These are phyloP conservation scores for Fistulifera solaris DNA, from an alignment of 108 stramenopile species.

Conservation along the genomic window DNA sequence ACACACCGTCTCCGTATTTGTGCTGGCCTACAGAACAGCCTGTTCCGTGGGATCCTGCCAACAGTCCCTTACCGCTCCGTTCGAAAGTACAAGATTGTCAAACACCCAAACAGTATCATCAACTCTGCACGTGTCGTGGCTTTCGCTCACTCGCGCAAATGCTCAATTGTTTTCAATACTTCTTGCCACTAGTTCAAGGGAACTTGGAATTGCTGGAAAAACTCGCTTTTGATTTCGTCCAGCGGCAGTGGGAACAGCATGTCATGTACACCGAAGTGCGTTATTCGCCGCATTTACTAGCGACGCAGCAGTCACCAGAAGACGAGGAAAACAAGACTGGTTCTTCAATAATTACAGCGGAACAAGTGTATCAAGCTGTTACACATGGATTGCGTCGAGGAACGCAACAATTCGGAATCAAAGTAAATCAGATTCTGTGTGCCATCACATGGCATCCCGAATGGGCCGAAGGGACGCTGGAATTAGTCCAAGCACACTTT, in stretches of 20 bases:
- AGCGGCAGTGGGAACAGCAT: slow-evolving; percentile 49
- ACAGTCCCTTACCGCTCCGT: slow-evolving; percentile 3
- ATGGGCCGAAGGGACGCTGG: slow-evolving; percentile 45
- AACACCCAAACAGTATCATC: slow-evolving; percentile 24
- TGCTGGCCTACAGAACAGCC: slow-evolving; percentile 33
- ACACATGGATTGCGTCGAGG: slow-evolving; percentile 45
- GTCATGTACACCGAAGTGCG: slow-evolving; percentile 62
- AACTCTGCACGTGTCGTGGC: slow-evolving; percentile 47
- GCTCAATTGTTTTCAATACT: slow-evolving; percentile 59
- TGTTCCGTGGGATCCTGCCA: slow-evolving; percentile 40
- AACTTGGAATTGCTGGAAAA: slow-evolving; percentile 43
- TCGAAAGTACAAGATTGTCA: slow-evolving; percentile 32
- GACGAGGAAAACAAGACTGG: neutral
- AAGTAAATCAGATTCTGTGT: slow-evolving; percentile 62
- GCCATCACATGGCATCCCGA: slow-evolving; percentile 55
- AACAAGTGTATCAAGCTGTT: slow-evolving; percentile 22
- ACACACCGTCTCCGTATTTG: neutral
- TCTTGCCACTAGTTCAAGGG: slow-evolving; percentile 45
- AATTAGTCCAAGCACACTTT: slow-evolving; percentile 30
- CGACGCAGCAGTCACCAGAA: slow-evolving; percentile 12
- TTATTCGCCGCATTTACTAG: slow-evolving; percentile 57
- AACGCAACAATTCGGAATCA: slow-evolving; percentile 19
- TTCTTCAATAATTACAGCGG: slow-evolving; percentile 6
- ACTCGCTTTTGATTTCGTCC: slow-evolving; percentile 46
- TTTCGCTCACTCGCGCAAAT: slow-evolving; percentile 38